A percentile compares a stretch with the other conserved stretches of the same genome.
These are phyloP conservation scores for Ensete glaucum DNA, from an alignment of 176 grass and related monocot genomes.

Conservation along the genomic window DNA sequence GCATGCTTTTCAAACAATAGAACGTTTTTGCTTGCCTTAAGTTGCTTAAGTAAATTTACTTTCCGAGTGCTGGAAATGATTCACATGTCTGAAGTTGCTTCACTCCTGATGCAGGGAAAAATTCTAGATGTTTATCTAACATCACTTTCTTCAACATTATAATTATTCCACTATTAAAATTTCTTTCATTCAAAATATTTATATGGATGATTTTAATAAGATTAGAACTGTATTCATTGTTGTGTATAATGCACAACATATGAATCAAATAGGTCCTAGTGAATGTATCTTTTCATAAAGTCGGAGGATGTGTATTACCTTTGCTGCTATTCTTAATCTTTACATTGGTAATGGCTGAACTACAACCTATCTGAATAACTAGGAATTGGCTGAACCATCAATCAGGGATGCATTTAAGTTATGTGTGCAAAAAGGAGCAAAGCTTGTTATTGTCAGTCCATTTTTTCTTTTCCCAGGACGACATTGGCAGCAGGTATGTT, in stretches of 20 bases:
- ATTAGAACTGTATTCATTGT: too few relatives aligned
- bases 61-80: background rate
- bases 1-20: background rate
- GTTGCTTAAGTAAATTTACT: background rate
- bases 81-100: background rate
- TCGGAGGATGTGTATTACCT: background rate
- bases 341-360: constrained; percentile 7
- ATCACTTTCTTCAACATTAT: too few relatives aligned
- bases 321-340: background rate
- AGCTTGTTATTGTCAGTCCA: constrained; percentile 57
- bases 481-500: constrained; percentile 73
- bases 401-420: constrained; percentile 74
- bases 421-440: constrained; percentile 73
- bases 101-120: background rate
- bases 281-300: background rate
- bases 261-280: too few relatives aligned
- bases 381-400: constrained; percentile 78
- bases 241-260: too few relatives aligned
- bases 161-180: too few relatives aligned
- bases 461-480: constrained; percentile 93
- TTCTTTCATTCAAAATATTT: too few relatives aligned
- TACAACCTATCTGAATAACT: constrained; percentile 23
- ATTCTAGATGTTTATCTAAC: too few relatives aligned
- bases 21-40: background rate
- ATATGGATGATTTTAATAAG: too few relatives aligned